Conservation (phyloP, 148 eudicot genomes). For the Vaccinium darrowii region DNA sequence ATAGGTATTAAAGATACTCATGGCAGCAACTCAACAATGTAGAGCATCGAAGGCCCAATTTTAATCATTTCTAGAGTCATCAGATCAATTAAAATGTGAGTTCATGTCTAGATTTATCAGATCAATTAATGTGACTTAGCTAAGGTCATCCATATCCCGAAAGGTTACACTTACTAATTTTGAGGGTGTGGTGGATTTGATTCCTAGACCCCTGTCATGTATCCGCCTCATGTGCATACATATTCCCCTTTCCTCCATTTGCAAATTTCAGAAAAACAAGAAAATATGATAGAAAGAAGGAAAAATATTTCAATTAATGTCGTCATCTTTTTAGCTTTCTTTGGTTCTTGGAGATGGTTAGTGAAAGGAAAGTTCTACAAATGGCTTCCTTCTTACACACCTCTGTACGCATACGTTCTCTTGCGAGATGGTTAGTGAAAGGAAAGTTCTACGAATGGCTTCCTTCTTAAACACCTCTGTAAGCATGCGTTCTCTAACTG, state of each 20-base stretch:
- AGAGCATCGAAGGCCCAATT: not conserved
- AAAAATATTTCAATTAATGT: not conserved
- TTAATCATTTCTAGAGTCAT: not conserved
- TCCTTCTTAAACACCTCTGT: not conserved
- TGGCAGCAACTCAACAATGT: not conserved
- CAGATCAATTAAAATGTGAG: not conserved
- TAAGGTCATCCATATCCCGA: not conserved
- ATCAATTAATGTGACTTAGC: not conserved
- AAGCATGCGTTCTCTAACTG: not conserved
- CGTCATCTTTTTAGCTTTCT: not conserved
- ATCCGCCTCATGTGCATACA: not conserved
- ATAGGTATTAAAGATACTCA: too few relatives aligned
- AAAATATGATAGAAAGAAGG: not conserved
- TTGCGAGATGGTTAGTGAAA: not conserved
- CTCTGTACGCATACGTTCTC: not conserved
- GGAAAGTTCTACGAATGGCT: not conserved
- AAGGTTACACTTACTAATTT: not conserved
- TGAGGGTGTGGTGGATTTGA: not conserved
- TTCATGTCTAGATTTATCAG: not conserved
- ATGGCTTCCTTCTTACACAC: slow-evolving; percentile 1
- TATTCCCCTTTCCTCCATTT: not conserved
- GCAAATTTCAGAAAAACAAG: not conserved
- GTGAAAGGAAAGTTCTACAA: not conserved
- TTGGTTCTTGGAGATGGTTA: not conserved
- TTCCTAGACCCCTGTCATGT: not conserved